These are phyloP conservation scores for Setaria italica DNA, from an alignment of 202 grass and related monocot genomes.

Conservation along the genomic window DNA sequence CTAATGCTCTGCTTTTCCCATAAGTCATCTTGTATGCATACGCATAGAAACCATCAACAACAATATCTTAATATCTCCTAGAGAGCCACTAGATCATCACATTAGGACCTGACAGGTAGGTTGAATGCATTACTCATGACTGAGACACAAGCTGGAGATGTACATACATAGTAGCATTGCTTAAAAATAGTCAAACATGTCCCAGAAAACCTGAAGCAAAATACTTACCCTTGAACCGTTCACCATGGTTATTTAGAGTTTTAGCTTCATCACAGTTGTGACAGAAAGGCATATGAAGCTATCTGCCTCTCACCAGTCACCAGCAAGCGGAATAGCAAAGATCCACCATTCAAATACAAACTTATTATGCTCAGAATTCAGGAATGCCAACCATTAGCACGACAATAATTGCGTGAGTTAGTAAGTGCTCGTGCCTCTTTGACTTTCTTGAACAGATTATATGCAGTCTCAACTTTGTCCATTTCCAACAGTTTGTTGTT, in stretches of 20 bases:
- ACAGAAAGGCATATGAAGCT: neutral
- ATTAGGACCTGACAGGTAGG: neutral
- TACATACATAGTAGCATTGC: neutral
- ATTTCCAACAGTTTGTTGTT: conserved; percentile 80
- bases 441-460: conserved; percentile 77
- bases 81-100: too few relatives aligned
- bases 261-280: neutral
- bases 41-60: too few relatives aligned
- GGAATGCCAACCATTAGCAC: conserved; percentile 26
- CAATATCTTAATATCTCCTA: too few relatives aligned
- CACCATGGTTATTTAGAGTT: neutral
- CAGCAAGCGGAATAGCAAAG: neutral
- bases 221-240: neutral
- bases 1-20: neutral
- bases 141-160: neutral
- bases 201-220: neutral
- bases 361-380: neutral
- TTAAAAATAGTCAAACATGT: neutral
- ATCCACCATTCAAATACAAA: neutral
- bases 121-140: neutral
- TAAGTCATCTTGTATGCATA: neutral
- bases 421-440: conserved; percentile 46
- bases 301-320: neutral
- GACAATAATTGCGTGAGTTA: conserved; percentile 12
- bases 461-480: conserved; percentile 84